These are phyloP conservation scores for Inonotus obliquus DNA, from an alignment of 1,284 basidiomycete species.

Conservation along the genomic window DNA sequence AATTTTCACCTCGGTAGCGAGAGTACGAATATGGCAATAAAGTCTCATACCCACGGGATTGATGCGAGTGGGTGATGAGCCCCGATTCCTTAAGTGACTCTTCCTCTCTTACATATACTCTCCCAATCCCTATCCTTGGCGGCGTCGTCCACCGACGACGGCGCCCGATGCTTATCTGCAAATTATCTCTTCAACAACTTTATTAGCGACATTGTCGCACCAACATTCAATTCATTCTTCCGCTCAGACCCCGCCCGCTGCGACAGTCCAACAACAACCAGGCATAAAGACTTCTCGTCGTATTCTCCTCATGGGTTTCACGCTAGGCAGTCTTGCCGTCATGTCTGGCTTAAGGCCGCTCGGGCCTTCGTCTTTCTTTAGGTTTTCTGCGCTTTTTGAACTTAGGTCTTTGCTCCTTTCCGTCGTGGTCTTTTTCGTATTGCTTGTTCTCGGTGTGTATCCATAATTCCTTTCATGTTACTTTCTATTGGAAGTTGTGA, in stretches of 20 bases:
- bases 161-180: not conserved
- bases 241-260: slow-evolving; percentile 15
- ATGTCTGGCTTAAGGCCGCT: slow-evolving; percentile 55
- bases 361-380: slow-evolving; percentile 40
- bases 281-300: slow-evolving; percentile 10
- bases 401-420: slow-evolving; percentile 63
- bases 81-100: not conserved
- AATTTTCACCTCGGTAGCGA: not conserved
- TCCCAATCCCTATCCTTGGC: not conserved
- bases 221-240: not conserved
- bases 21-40: not conserved
- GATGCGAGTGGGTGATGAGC: not conserved
- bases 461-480: slow-evolving; percentile 12
- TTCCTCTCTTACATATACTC: not conserved
- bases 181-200: not conserved
- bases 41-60: not conserved
- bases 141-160: slow-evolving; percentile 5
- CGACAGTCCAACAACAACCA: not conserved
- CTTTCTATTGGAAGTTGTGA: slow-evolving; percentile 15
- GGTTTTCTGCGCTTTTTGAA: slow-evolving; percentile 53
- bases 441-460: slow-evolving; percentile 67
- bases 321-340: slow-evolving; percentile 55
- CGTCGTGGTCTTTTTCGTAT: slow-evolving; percentile 59
- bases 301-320: slow-evolving; percentile 58
- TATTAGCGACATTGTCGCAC: slow-evolving; percentile 5